These are phyloP conservation scores for Ogataea minuta DNA, from an alignment of 805 yeast genomes.

Conservation along the genomic window DNA sequence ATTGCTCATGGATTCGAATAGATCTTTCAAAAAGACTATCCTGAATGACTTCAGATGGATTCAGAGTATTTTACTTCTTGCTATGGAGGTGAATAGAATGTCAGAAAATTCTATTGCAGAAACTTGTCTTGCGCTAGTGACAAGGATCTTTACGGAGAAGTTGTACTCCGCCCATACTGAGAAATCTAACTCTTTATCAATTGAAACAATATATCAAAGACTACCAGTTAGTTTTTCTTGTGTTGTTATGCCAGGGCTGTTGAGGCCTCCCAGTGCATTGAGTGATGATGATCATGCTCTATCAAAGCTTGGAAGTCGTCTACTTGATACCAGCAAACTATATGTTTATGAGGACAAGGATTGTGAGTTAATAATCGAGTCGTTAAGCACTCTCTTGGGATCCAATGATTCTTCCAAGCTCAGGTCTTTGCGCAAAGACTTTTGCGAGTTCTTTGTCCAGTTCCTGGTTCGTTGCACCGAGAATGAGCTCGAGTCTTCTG, in stretches of 20 bases:
- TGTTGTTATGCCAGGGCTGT: background rate
- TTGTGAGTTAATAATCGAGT: slow-evolving; percentile 7
- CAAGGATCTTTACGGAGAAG: background rate
- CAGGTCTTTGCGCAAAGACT: slow-evolving; percentile 19
- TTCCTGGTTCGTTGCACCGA: slow-evolving; percentile 14
- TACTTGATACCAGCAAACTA: slow-evolving; percentile 10
- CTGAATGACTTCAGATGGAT: slow-evolving; percentile 1
- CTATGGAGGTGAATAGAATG: background rate
- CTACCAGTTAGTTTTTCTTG: background rate
- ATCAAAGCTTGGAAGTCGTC: slow-evolving; percentile 7
- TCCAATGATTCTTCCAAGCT: slow-evolving; percentile 5
- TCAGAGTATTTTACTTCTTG: background rate
- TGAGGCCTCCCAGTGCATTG: background rate
- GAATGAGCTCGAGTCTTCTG: slow-evolving; percentile 8
- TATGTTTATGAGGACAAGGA: slow-evolving; percentile 12
- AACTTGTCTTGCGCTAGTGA: background rate
- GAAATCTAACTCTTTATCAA: background rate
- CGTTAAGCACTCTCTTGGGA: slow-evolving; percentile 2
- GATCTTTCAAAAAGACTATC: background rate
- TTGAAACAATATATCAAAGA: slow-evolving; percentile 1
- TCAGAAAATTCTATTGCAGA: background rate
- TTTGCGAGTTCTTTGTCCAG: slow-evolving; percentile 17
- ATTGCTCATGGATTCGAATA: background rate
- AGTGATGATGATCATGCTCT: background rate
- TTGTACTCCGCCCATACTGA: background rate